Base-by-base conservation (phyloP, 257 asterid genomes). In the Nicotiana obtusifolia region DNA sequence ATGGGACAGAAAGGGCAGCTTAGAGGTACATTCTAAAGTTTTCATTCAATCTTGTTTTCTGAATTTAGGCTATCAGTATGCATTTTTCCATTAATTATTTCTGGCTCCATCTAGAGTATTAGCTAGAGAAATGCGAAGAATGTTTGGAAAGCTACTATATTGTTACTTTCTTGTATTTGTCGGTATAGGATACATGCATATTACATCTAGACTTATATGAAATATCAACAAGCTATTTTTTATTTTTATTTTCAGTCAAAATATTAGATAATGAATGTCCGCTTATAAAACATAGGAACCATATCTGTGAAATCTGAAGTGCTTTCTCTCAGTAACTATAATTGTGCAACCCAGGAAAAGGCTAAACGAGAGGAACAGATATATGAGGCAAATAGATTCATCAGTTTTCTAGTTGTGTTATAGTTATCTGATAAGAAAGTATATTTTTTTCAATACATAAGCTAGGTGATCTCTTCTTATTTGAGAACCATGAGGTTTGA, bases 1-100 rank as follows among this genome's bases (percentile, higher is more conserved):
- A 85, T 76, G 94, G 98, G 98, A 76, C 88, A 83, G 64, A 80
- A 89, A 0, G 88, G 89, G 19, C 85, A 84, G 66, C 90, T 94
- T 86, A 88, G 86, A 88, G 93, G 98, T 94, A 30, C 67, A 85
- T 44, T 17, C 24, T 13, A 19, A 57, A 47, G 49, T 44, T 37
- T 49, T 59, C 37, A 4, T 3, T 75, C 33, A 20, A 16, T 53
- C 26, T 77, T 19, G n/a, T 49, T 47, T 75, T 83, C 17, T 41
- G 68, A 10, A 53, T 16, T 49, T 7, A 62, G 62, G n/a, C 44
- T 76, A 22, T 24, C 1, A 22, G 64, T 47, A 81, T 19, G 17
- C 17, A 52, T 52, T 52, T 71, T 15, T 28, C 76, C 49, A 22
- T 2, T 52, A 52, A 11, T 73, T 47, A 47, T 65, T 37, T 56